These are phyloP conservation scores for Acacia pycnantha DNA, from an alignment of 331 rosid species.

Conservation along the genomic window DNA sequence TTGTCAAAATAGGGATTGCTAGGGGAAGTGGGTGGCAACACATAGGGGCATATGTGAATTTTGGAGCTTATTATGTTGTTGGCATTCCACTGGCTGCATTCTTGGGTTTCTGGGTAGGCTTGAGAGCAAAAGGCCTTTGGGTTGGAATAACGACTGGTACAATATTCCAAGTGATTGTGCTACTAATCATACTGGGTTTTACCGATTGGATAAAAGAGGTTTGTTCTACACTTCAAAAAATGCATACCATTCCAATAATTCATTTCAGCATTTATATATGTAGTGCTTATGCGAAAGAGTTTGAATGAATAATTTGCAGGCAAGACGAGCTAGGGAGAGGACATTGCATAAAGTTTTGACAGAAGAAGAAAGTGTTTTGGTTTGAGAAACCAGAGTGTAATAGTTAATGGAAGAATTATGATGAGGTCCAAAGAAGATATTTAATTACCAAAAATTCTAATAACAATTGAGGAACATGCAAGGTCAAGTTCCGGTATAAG, in stretches of 20 bases:
- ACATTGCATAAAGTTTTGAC: background rate
- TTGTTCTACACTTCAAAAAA: background rate
- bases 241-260: background rate
- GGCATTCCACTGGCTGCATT: conserved; percentile 59
- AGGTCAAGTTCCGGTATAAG: too few relatives aligned
- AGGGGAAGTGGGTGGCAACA: conserved; percentile 87
- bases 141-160: conserved; percentile 36
- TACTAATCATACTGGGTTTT: conserved; percentile 26
- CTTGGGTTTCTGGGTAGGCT: conserved; percentile 28
- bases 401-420: too few relatives aligned
- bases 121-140: conserved; percentile 47
- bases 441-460: too few relatives aligned
- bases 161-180: conserved; percentile 25
- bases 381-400: background rate
- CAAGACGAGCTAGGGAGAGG: background rate
- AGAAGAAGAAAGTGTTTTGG: background rate
- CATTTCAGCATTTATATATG: background rate
- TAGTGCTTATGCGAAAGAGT: background rate
- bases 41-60: conserved; percentile 66
- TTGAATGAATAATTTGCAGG: background rate
- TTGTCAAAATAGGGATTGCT: conserved; percentile 55
- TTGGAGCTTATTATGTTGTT: conserved; percentile 62
- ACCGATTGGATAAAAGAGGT: conserved; percentile 41
- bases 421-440: too few relatives aligned
- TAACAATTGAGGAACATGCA: too few relatives aligned